phyloP scores from a whole-genome alignment of 1,139 yeast genomes.

The Citeromyces hawaiiensis region DNA sequence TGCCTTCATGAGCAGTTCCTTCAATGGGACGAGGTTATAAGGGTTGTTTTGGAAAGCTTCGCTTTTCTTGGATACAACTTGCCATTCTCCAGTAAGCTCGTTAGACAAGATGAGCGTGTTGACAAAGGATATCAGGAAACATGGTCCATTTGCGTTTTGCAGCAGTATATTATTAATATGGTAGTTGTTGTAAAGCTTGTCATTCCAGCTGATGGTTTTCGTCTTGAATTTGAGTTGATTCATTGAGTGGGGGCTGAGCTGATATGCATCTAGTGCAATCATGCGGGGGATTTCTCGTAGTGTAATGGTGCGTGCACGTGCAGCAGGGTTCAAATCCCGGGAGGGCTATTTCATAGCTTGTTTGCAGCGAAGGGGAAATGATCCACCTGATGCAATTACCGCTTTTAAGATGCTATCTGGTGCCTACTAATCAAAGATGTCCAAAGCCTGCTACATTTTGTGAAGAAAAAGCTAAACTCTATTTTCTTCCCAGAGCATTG shows the following conservation, averaged over 20 bases:
- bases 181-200: slow-evolving; percentile 8
- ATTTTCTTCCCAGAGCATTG: no score
- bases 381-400: no score
- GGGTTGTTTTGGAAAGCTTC: slow-evolving; percentile 7
- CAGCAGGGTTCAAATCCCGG: not conserved
- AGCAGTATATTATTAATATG: slow-evolving; percentile 44
- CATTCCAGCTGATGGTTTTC: slow-evolving; percentile 14
- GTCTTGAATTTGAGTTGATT: slow-evolving; percentile 5
- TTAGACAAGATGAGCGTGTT: slow-evolving; percentile 50
- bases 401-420: no score
- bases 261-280: not conserved
- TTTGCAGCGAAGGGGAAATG: no score
- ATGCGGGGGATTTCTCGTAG: not conserved
- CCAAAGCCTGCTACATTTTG: no score
- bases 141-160: slow-evolving; percentile 80
- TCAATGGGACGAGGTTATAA: slow-evolving; percentile 11
- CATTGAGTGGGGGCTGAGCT: not conserved
- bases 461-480: no score
- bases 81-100: slow-evolving; percentile 17
- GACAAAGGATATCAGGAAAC: slow-evolving; percentile 74
- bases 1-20: slow-evolving; percentile 15
- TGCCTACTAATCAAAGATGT: no score
- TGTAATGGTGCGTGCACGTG: slow-evolving; percentile 2
- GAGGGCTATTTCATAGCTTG: no score
- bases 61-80: slow-evolving; percentile 5